Evolutionary conservation across 2,329 filamentous ascomycete genomes (phyloP), one percentile per base, ranked within the genome.

Genomic region (Capronia epimyces): DNA sequence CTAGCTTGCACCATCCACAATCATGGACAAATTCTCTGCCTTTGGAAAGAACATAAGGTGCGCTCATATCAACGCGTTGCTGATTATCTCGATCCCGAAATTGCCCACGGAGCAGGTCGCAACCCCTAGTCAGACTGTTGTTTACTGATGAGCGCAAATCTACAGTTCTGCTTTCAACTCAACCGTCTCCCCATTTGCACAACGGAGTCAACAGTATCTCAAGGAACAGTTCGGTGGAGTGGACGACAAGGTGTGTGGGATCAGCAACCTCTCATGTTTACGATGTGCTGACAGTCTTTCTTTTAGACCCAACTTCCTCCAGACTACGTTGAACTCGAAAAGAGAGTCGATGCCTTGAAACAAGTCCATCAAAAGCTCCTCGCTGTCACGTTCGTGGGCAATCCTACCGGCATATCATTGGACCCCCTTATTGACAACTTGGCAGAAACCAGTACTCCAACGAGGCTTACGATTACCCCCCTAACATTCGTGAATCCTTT

Each of bases 291-390:
- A 43, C 20, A 4, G 4, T 22, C 39, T 39, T 42, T 6, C 12
- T 21, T 13, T 21, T 46, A 95, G 89, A 98, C 93, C 58, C 86
- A 97, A 74, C 87, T 98, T 37, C 93, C 93, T 40, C 85, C 90
- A 62, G 93, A 97, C 73, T 98, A 98, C 73, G 87, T 96, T 68
- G 90, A 97, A 72, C 86, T 98, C 56, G 93, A 98, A 81, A 96
- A 96, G 81, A 85, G 91, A 61, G 89, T 97, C 65, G 93, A 98
- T 81, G 93, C 93, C 53, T 77, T 98, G 67, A 97, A 95, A 78
- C 83, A 87, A 67, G 93, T 95, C 53, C 93, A 98, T 72, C 89
- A 95, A 75, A 95, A 95, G 77, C 87, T 98, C 78, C 83, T 98
- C 58, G 83, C 89, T 62, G 93, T 97, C 67, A 98, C 93, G 87